Percentiles rank a stretch among this genome's conserved stretches.
Conservation (phyloP, 208 protist species). For the Leishmania arabica region DNA sequence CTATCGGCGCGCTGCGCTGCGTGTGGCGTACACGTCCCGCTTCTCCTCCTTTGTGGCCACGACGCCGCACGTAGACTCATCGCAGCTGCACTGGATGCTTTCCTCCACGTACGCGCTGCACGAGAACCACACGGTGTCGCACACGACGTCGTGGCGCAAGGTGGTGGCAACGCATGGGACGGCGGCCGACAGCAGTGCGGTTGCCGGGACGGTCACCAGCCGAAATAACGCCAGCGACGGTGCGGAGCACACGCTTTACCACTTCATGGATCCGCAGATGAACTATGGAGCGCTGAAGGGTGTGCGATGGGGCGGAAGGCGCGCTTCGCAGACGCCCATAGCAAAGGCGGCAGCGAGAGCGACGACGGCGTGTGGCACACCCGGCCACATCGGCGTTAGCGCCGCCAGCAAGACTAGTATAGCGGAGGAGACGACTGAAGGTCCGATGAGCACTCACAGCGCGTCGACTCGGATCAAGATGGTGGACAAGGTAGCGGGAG, state of each 20-base stretch:
- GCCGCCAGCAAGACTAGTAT: background rate
- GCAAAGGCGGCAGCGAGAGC: background rate
- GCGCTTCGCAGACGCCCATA: background rate
- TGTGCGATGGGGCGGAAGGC: constrained; percentile 20
- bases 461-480: background rate
- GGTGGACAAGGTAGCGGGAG: background rate
- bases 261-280: constrained; percentile 44
- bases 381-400: background rate
- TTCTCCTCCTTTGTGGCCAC: constrained; percentile 64
- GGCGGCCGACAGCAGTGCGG: background rate
- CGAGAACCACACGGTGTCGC: constrained; percentile 9
- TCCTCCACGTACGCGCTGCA: constrained; percentile 36
- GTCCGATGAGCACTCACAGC: background rate
- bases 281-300: constrained; percentile 41
- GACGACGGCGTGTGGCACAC: background rate
- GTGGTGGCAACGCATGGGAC: background rate
- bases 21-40: constrained; percentile 31
- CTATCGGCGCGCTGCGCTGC: constrained; percentile 37
- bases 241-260: constrained; percentile 20
- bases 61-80: constrained; percentile 41
- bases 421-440: background rate
- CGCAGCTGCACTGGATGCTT: constrained; percentile 59
- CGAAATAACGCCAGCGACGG: background rate
- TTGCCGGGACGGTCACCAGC: too few species aligned
- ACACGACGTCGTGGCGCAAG: background rate